Conservation (phyloP, 768 basidiomycete species). For the Lyophyllum atratum region DNA sequence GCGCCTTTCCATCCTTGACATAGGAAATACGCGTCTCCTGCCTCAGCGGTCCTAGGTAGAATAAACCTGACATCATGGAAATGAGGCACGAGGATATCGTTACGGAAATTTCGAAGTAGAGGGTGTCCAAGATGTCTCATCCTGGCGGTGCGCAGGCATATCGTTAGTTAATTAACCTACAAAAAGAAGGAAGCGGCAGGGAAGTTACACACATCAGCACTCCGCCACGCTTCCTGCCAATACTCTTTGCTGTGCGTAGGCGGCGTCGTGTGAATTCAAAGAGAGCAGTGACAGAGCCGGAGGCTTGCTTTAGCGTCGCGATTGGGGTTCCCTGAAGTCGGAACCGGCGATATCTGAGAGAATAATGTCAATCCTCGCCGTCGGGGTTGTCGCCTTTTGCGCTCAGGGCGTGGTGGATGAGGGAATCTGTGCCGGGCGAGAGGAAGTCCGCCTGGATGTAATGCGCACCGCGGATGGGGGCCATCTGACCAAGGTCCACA, state of each 20-base stretch:
- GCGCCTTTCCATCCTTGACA: background rate
- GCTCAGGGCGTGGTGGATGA: slow-evolving; percentile 39
- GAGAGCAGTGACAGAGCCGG: slow-evolving; percentile 71
- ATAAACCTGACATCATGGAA: background rate
- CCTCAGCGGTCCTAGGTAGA: background rate
- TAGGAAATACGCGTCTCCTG: background rate
- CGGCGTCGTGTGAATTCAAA: slow-evolving; percentile 63
- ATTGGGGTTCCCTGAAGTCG: slow-evolving; percentile 62
- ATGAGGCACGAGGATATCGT: background rate
- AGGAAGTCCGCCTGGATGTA: slow-evolving; percentile 82
- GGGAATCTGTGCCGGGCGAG: slow-evolving; percentile 42
- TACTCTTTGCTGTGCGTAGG: slow-evolving; percentile 46
- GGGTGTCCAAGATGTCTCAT: background rate
- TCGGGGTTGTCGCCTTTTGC: slow-evolving; percentile 23
- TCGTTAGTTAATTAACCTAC: background rate
- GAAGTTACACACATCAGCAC: slow-evolving; percentile 54
- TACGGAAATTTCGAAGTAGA: background rate
- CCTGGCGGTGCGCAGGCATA: background rate
- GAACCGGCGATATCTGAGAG: slow-evolving; percentile 91
- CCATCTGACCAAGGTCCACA: slow-evolving; percentile 76
- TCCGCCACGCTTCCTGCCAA: slow-evolving; percentile 45
- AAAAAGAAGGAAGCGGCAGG: background rate
- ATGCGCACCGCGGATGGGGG: slow-evolving; percentile 71
- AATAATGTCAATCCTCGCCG: slow-evolving; percentile 71
- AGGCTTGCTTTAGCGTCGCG: slow-evolving; percentile 70